A percentile compares a stretch with the other conserved stretches of the same genome.
phyloP scores from a whole-genome alignment of 108 stramenopile species.

The Hondaea fermentalgiana region DNA sequence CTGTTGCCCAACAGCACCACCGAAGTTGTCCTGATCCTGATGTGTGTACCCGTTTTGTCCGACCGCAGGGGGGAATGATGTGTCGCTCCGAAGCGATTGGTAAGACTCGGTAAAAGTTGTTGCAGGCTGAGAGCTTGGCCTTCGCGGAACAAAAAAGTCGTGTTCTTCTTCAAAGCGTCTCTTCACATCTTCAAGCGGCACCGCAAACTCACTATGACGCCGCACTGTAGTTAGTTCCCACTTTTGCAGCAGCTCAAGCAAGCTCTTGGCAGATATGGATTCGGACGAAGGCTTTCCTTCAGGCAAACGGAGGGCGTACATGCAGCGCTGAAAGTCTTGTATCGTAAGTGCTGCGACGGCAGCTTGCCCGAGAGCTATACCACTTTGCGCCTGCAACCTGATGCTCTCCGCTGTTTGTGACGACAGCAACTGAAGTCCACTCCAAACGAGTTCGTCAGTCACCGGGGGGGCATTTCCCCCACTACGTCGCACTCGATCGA shows the following conservation, averaged over 20 bases:
- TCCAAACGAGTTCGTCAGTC: neutral
- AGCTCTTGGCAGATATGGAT: neutral
- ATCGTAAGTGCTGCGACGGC: neutral
- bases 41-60: neutral
- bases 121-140: neutral
- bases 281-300: neutral
- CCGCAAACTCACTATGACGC: neutral
- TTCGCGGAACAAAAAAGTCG: neutral
- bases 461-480: neutral
- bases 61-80: neutral
- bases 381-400: neutral
- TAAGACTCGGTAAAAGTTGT: neutral
- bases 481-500: neutral
- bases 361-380: neutral
- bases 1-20: neutral
- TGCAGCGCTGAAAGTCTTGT: neutral
- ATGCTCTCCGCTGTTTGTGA: neutral
- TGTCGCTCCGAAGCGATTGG: neutral
- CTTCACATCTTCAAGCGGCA: neutral
- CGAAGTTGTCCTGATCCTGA: neutral
- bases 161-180: neutral
- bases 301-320: neutral
- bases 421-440: neutral
- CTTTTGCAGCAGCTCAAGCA: neutral
- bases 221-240: neutral